phyloP scores from a whole-genome alignment of 257 asterid genomes.

The Sherardia arvensis region DNA sequence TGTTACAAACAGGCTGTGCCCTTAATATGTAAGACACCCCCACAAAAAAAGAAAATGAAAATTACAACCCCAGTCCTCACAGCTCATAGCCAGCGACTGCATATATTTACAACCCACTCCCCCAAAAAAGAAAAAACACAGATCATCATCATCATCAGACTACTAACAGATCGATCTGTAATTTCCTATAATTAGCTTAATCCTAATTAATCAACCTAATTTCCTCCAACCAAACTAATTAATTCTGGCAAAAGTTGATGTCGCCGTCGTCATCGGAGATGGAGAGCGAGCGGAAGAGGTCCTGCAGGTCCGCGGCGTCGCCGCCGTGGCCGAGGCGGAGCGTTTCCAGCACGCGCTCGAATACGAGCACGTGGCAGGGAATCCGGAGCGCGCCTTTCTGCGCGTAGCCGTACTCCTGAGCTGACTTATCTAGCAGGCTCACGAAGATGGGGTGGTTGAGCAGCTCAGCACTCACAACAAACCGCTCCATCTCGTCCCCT shows the following conservation, averaged over 20 bases:
- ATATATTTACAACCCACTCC: background rate
- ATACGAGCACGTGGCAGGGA: constrained; percentile 69
- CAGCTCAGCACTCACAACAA: constrained; percentile 70
- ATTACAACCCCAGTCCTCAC: background rate
- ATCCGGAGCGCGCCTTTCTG: constrained; percentile 76
- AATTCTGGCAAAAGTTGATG: background rate
- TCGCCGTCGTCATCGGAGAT: constrained; percentile 4
- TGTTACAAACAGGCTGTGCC: constrained; percentile 5
- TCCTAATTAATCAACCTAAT: background rate
- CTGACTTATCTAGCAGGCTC: constrained; percentile 53
- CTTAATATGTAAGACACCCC: background rate
- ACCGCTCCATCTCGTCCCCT: constrained; percentile 93
- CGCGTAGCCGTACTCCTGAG: constrained; percentile 80
- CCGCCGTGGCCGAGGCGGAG: constrained; percentile 34
- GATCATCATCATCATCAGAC: background rate
- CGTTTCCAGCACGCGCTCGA: constrained; percentile 78
- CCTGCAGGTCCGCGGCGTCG: constrained; percentile 31
- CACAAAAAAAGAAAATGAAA: background rate
- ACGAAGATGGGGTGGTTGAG: constrained; percentile 75
- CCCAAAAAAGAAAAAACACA: background rate
- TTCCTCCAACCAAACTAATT: background rate
- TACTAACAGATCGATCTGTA: background rate
- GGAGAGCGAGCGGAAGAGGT: constrained; percentile 39
- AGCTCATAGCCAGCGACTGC: background rate
- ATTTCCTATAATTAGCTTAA: background rate